Conservation (phyloP, 495 filamentous ascomycete genomes). For the Penicillium coprophilum region DNA sequence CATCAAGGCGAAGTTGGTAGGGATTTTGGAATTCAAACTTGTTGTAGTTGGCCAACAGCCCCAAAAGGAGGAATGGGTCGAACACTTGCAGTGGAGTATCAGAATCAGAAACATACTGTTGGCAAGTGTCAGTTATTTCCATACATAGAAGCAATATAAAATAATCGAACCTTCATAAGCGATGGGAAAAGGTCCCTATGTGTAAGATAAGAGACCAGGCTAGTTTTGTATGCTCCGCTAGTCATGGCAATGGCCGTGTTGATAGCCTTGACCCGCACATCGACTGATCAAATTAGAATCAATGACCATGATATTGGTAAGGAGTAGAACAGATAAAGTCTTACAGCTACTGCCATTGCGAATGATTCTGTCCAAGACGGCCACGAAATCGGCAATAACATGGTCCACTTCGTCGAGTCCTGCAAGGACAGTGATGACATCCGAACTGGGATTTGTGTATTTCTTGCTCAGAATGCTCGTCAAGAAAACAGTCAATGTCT, state of each 20-base stretch:
- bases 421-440: slow-evolving; percentile 86
- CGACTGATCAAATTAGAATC: slow-evolving; percentile 48
- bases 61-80: slow-evolving; percentile 78
- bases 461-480: slow-evolving; percentile 76
- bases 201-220: slow-evolving; percentile 89
- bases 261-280: slow-evolving; percentile 75
- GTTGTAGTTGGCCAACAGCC: slow-evolving; percentile 96
- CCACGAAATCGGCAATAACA: slow-evolving; percentile 85
- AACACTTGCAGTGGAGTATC: slow-evolving; percentile 61
- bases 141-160: background rate
- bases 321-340: slow-evolving; percentile 24
- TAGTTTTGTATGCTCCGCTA: slow-evolving; percentile 93
- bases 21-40: slow-evolving; percentile 99
- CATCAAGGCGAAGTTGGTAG: slow-evolving; percentile 90
- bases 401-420: slow-evolving; percentile 84
- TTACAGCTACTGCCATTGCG: slow-evolving; percentile 71
- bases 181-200: slow-evolving; percentile 92
- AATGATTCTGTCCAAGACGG: slow-evolving; percentile 74
- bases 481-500: slow-evolving; percentile 92
- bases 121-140: slow-evolving; percentile 1
- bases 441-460: slow-evolving; percentile 93
- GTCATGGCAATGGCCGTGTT: slow-evolving; percentile 77
- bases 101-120: slow-evolving; percentile 81
- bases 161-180: slow-evolving; percentile 75
- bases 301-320: background rate